Base-by-base conservation (phyloP, 768 basidiomycete genomes). In the Leccinum broughii region DNA sequence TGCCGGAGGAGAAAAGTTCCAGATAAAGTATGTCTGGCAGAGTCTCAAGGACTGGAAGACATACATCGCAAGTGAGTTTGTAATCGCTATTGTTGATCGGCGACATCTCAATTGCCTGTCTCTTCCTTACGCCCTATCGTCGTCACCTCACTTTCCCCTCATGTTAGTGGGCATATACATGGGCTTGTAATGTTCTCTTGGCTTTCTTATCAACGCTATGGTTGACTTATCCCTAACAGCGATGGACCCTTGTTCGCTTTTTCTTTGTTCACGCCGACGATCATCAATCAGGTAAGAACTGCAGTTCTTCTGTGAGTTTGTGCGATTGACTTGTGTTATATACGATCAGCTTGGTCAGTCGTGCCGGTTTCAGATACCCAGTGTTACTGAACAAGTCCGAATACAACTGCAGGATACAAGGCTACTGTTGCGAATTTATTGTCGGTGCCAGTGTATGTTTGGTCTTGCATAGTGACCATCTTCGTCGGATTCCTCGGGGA, bases 361-460 rank as follows among this genome's bases (percentile, higher is more conserved):
- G n/a, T 3, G 28, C 28, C 5, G 2, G 13, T 20, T 51, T 57
- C n/a, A 20, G 41, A 50, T 8, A 4, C 61, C 17, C 48, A 24
- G 9, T 50, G 15, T 11, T 17, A 14, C 22, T 54, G 51, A 59
- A 32, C 13, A 54, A 57, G 26, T 30, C 9, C 5, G 15, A 14
- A 49, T 51, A 37, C 46, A 22, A 59, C 58, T 37, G 46, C 59
- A 83, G 87, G 86, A 4, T 89, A 81, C 75, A 71, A 75, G 41
- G 84, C 88, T 11, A 90, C 87, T 1, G 72, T 77, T 26, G 88
- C 90, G 2, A 92, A 92, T 67, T 70, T 92, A 11, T 77, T 93
- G 15, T 88, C 88, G 0, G 89, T 92, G 4, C 90, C 90, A 2
- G 87, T 91, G 30, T 92, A 92, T 67, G 82, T 80, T 6, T 89